Evolutionary conservation across 2,329 filamentous ascomycete species (phyloP).

Genomic region (Niveomyces coronatus): DNA sequence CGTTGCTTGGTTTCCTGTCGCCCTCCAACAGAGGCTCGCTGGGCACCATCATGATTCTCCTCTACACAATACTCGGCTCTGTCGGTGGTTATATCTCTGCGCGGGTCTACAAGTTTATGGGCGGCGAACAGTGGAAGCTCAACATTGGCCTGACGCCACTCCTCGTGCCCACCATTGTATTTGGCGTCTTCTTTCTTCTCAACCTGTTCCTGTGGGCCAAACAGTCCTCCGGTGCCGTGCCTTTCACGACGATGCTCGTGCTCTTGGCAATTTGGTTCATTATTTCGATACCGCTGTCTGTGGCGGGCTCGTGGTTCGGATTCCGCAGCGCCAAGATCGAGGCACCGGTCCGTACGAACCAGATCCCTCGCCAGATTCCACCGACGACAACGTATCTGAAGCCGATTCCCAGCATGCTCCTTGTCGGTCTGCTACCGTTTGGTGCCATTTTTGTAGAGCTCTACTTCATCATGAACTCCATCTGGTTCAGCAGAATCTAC

Average conservation of each 20-base stretch:
- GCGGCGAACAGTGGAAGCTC: constrained; percentile 86
- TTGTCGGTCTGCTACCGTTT: constrained; percentile 88
- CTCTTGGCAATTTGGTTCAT: constrained; percentile 93
- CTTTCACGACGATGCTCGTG: constrained; percentile 93
- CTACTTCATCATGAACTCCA: constrained; percentile 98
- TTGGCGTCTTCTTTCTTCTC: constrained; percentile 80
- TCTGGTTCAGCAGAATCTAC: constrained; percentile 98
- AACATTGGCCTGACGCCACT: constrained; percentile 84
- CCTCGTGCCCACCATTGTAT: constrained; percentile 78
- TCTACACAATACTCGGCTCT: constrained; percentile 88
- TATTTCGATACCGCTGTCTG: constrained; percentile 85
- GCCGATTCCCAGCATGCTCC: constrained; percentile 78
- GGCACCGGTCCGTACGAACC: constrained; percentile 85
- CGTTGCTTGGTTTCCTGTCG: constrained; percentile 86
- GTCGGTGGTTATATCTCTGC: constrained; percentile 86
- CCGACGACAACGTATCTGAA: constrained; percentile 73
- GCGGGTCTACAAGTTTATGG: constrained; percentile 87
- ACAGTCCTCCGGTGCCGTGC: constrained; percentile 83
- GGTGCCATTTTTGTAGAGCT: constrained; percentile 96
- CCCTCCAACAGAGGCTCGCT: constrained; percentile 92
- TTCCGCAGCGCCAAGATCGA: constrained; percentile 67
- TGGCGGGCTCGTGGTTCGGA: constrained; percentile 85
- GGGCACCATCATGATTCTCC: constrained; percentile 82
- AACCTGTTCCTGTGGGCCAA: constrained; percentile 96
- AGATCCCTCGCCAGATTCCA: constrained; percentile 94